Percentiles rank a stretch among this genome's conserved stretches.
Evolutionary conservation across 2,329 filamentous ascomycete genomes (phyloP).

Genomic region (Orbilia ellipsospora): DNA sequence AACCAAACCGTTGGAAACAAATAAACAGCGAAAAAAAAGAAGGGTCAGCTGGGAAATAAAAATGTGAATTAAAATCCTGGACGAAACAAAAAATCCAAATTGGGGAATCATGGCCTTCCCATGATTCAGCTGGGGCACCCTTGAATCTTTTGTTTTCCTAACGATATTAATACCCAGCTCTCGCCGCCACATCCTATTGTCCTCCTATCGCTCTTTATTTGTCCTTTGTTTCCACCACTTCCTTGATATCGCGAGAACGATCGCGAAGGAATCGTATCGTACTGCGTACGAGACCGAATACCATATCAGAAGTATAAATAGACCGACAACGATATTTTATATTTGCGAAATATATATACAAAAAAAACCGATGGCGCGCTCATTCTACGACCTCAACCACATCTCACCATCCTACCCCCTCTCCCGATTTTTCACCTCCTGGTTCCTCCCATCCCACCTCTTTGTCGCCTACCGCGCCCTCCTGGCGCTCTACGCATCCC

Average conservation of each 20-base stretch:
- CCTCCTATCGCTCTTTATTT: neutral
- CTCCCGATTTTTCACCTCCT: constrained; percentile 78
- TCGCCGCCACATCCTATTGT: constrained; percentile 12
- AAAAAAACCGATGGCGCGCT: constrained; percentile 10
- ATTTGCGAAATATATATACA: no score
- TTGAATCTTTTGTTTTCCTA: no score
- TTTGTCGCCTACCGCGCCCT: constrained; percentile 69
- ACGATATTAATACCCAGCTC: constrained; percentile 34
- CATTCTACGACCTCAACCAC: constrained; percentile 48
- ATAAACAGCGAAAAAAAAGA: constrained; percentile 11
- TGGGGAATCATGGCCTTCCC: no score
- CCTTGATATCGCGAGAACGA: no score
- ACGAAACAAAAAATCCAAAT: neutral
- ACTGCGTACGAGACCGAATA: no score
- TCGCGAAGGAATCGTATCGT: no score
- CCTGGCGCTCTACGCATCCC: constrained; percentile 74
- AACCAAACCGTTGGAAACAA: neutral
- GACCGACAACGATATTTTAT: no score
- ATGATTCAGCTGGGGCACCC: neutral
- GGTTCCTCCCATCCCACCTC: constrained; percentile 75
- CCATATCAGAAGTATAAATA: no score
- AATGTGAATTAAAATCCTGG: constrained; percentile 13
- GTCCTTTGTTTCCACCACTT: no score
- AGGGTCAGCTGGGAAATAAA: constrained; percentile 12
- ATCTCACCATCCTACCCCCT: constrained; percentile 63